phyloP scores from a whole-genome alignment of 1,139 yeast genomes.

The Candida tropicalis region DNA sequence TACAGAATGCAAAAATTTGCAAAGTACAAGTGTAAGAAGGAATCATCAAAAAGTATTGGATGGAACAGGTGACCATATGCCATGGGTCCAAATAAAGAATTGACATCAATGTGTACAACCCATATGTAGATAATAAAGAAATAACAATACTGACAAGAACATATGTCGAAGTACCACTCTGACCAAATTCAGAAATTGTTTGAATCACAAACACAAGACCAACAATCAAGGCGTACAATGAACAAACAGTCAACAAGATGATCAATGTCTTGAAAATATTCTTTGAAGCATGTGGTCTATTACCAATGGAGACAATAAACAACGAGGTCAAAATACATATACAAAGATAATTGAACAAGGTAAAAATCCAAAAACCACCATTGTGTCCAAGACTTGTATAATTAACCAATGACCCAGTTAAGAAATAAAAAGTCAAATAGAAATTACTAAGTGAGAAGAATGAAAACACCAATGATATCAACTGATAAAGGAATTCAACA shows the following conservation, averaged over 20 bases:
- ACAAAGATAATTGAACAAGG: constrained; percentile 80
- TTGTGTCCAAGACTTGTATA: constrained; percentile 54
- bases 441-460: constrained; percentile 91
- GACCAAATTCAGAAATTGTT: constrained; percentile 47
- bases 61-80: constrained; percentile 84
- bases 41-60: constrained; percentile 82
- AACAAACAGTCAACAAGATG: constrained; percentile 72
- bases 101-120: constrained; percentile 79
- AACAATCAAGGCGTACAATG: constrained; percentile 77
- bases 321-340: constrained; percentile 80
- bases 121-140: constrained; percentile 89
- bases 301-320: constrained; percentile 91
- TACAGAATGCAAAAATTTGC: constrained; percentile 93
- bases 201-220: constrained; percentile 78
- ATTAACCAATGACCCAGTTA: constrained; percentile 79
- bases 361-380: constrained; percentile 80
- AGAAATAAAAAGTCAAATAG: constrained; percentile 86
- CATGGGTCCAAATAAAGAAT: constrained; percentile 88
- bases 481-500: constrained; percentile 82
- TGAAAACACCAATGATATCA: constrained; percentile 72
- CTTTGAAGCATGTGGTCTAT: constrained; percentile 88
- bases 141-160: constrained; percentile 74
- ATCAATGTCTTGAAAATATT: constrained; percentile 72
- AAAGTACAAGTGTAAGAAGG: constrained; percentile 92
- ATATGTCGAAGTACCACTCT: constrained; percentile 51